Conservation (phyloP, 1,284 basidiomycete genomes). For the Apiotrichum sp. region DNA sequence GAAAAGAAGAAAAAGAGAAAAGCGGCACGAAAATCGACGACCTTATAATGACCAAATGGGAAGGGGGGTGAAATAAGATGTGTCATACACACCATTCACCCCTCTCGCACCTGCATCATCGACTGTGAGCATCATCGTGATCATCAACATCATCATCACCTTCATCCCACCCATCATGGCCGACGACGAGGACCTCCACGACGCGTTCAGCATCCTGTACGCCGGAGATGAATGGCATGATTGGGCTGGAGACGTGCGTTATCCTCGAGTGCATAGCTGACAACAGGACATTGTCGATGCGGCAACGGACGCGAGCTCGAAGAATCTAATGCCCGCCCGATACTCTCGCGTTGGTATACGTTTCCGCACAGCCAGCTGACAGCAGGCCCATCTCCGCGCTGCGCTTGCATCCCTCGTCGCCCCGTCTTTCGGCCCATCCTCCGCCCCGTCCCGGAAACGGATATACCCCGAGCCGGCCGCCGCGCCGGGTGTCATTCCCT, state of each 20-base stretch:
- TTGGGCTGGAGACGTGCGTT: not conserved
- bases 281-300: not conserved
- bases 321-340: not conserved
- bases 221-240: slow-evolving; percentile 10
- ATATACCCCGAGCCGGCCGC: slow-evolving; percentile 1
- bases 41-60: too few species aligned
- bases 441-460: not conserved
- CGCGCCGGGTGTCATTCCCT: slow-evolving; percentile 14
- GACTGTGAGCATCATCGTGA: not conserved
- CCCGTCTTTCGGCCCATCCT: not conserved
- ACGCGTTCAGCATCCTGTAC: slow-evolving; percentile 13
- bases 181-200: slow-evolving; percentile 12
- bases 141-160: not conserved
- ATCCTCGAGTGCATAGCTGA: not conserved
- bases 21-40: too few species aligned
- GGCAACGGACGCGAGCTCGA: not conserved
- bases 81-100: too few species aligned
- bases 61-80: not conserved
- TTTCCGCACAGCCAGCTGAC: not conserved
- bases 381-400: slow-evolving; percentile 3
- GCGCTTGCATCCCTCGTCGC: slow-evolving; percentile 8
- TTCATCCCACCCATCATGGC: not conserved
- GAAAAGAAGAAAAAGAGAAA: not conserved
- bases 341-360: not conserved
- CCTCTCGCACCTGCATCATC: not conserved